phyloP scores from a whole-genome alignment of 805 yeast species.

The Ogataea sp. region DNA sequence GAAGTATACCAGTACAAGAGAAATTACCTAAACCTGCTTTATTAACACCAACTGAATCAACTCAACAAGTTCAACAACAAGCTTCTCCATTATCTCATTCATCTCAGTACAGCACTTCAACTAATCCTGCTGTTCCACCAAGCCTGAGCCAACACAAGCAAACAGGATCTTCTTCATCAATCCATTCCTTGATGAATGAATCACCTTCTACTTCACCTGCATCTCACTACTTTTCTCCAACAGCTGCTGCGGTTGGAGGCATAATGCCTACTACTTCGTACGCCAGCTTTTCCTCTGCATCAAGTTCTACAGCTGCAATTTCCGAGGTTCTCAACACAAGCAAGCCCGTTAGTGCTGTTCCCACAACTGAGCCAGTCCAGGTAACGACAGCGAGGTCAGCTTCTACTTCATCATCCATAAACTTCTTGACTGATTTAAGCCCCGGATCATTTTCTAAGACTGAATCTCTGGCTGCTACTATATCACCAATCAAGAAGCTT shows the following conservation, averaged over 20 bases:
- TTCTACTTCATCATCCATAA: too few relatives aligned
- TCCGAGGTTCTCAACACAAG: neutral
- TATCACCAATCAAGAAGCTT: neutral
- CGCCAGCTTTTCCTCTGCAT: too few relatives aligned
- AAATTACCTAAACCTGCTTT: neutral
- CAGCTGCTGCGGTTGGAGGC: neutral
- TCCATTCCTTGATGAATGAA: constrained; percentile 1
- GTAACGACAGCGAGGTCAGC: too few relatives aligned
- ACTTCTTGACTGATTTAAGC: neutral
- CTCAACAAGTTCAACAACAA: neutral
- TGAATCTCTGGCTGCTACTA: neutral
- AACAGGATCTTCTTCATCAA: neutral
- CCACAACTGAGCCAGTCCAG: neutral
- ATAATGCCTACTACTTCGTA: too few relatives aligned
- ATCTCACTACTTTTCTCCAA: neutral
- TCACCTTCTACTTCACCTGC: neutral
- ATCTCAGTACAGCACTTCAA: too few relatives aligned
- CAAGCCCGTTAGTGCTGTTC: neutral
- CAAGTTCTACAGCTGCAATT: too few relatives aligned
- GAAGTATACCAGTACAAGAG: constrained; percentile 16
- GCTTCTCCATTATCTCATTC: neutral
- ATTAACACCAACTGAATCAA: neutral
- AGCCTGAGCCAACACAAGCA: neutral
- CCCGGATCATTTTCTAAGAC: too few relatives aligned
- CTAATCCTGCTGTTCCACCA: neutral